Conservation (phyloP, 257 asterid genomes). For the Eustoma russellianum region DNA sequence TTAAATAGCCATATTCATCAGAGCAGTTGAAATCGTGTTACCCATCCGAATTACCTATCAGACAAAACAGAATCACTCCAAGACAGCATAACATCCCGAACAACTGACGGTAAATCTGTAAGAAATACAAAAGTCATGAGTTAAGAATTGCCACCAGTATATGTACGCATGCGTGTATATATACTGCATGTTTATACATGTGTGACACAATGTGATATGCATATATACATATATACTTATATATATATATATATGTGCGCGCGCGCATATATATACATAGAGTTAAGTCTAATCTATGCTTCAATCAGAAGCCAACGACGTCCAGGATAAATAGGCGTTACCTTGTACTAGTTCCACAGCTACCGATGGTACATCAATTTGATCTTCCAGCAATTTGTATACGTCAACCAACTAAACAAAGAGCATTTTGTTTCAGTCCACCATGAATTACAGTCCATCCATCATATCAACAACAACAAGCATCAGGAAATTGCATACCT, state of each 20-base stretch:
- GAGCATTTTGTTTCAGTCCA: constrained; percentile 22
- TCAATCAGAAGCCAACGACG: neutral
- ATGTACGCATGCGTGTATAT: too few species aligned
- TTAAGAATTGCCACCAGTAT: too few species aligned
- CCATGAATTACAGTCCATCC: constrained; percentile 9
- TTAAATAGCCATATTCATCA: too few species aligned
- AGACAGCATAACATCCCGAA: constrained; percentile 83
- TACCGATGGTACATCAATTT: constrained; percentile 66
- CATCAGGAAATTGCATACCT: constrained; percentile 39
- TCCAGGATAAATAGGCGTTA: constrained; percentile 18
- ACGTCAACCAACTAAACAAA: constrained; percentile 74
- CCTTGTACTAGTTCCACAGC: constrained; percentile 88
- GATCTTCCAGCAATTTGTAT: constrained; percentile 83
- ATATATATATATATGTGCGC: too few species aligned
- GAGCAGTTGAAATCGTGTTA: neutral
- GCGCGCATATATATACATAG: too few species aligned
- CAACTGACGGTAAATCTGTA: constrained; percentile 89
- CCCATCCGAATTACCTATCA: constrained; percentile 31
- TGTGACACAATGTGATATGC: too few species aligned
- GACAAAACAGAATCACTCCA: constrained; percentile 78
- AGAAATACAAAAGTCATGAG: constrained; percentile 6
- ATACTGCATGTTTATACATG: too few species aligned
- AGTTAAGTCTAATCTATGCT: too few species aligned
- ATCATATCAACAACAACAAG: neutral
- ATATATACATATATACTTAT: too few species aligned